Conservation (phyloP, 192 early-diverging fungal genomes). For the Physocladia obscura region DNA sequence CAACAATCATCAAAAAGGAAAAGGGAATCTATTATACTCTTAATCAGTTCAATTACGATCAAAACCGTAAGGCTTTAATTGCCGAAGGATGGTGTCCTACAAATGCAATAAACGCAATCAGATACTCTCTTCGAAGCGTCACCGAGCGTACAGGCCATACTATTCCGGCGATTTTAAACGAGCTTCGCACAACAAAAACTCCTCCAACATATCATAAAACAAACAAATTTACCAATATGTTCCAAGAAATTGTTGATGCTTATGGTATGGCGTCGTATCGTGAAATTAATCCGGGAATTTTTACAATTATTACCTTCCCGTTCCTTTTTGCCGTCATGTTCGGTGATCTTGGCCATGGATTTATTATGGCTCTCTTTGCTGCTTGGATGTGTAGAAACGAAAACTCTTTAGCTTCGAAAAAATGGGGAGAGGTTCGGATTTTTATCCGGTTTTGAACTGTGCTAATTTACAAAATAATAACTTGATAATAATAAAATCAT, state of each 20-base stretch:
- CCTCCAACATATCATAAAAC: slow-evolving; percentile 93
- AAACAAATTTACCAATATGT: slow-evolving; percentile 95
- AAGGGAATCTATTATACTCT: slow-evolving; percentile 96
- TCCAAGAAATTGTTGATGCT: slow-evolving; percentile 96
- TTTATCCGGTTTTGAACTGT: too few species aligned
- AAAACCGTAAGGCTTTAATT: slow-evolving; percentile 88
- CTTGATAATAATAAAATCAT: slow-evolving; percentile 6
- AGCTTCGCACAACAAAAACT: slow-evolving; percentile 78
- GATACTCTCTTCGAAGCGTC: slow-evolving; percentile 80
- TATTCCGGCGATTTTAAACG: slow-evolving; percentile 84
- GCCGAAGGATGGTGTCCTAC: slow-evolving; percentile 98
- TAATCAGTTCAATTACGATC: slow-evolving; percentile 95
- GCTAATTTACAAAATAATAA: too few species aligned
- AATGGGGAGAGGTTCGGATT: slow-evolving; percentile 77
- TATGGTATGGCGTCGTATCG: slow-evolving; percentile 95
- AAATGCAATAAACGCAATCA: slow-evolving; percentile 76
- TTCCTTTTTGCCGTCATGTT: slow-evolving; percentile 99
- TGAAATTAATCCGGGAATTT: slow-evolving; percentile 98
- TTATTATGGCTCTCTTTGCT: slow-evolving; percentile 77
- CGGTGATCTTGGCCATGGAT: slow-evolving; percentile 96
- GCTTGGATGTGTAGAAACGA: slow-evolving; percentile 79
- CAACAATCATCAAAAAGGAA: slow-evolving; percentile 89
- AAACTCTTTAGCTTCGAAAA: slow-evolving; percentile 70
- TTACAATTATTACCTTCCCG: slow-evolving; percentile 96
- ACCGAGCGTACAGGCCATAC: slow-evolving; percentile 86